phyloP scores from a whole-genome alignment of 1,284 basidiomycete species.

The Wallemia hederae region DNA sequence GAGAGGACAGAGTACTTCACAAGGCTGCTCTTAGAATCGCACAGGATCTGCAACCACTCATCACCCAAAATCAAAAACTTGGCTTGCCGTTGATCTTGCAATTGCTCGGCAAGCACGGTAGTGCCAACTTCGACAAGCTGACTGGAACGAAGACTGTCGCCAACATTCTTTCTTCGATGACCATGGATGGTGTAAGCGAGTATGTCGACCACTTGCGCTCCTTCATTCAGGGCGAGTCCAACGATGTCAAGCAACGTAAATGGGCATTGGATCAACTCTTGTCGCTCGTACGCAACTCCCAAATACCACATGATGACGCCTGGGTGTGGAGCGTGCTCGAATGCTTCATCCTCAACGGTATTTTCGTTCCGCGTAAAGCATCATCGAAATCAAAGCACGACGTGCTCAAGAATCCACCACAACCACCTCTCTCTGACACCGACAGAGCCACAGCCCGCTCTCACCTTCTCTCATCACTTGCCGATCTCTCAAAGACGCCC shows the following conservation, averaged over 20 bases:
- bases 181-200: constrained; percentile 38
- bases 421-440: constrained; percentile 40
- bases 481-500: constrained; percentile 28
- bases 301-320: constrained; percentile 48
- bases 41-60: constrained; percentile 11
- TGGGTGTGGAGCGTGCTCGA: constrained; percentile 47
- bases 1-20: constrained; percentile 60
- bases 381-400: neutral
- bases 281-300: constrained; percentile 43
- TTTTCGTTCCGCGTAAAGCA: constrained; percentile 24
- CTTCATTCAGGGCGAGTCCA: neutral
- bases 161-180: constrained; percentile 45
- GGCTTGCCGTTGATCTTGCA: constrained; percentile 65
- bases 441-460: constrained; percentile 33
- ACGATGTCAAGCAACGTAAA: constrained; percentile 17
- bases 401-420: constrained; percentile 25
- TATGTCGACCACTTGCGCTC: constrained; percentile 37
- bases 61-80: constrained; percentile 35
- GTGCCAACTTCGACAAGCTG: constrained; percentile 62
- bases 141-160: constrained; percentile 86
- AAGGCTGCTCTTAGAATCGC: constrained; percentile 57
- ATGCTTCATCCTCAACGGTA: constrained; percentile 53
- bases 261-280: constrained; percentile 76
- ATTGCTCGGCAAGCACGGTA: constrained; percentile 58
- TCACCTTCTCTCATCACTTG: constrained; percentile 41